Conservation (phyloP, 192 early-diverging fungal species). For the Funneliformis geosporum region DNA sequence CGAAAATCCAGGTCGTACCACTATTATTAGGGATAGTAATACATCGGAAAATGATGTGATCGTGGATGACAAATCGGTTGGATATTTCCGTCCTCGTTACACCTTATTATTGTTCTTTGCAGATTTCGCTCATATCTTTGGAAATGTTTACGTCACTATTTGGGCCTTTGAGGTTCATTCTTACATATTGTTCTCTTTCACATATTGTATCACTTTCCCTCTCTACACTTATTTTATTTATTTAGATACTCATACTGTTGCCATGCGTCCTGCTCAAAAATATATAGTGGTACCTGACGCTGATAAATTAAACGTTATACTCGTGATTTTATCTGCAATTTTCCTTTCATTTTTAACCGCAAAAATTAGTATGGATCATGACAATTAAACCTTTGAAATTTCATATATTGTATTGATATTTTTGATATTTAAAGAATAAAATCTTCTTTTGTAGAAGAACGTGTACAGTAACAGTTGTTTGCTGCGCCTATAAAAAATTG, state of each 20-base stretch:
- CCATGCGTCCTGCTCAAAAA: conserved; percentile 31
- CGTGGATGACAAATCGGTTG: not conserved
- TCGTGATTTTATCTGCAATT: conserved; percentile 11
- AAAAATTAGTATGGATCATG: not conserved
- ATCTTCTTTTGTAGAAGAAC: too few species aligned
- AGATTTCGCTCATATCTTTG: conserved; percentile 39
- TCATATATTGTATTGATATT: too few species aligned
- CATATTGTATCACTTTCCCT: conserved; percentile 38
- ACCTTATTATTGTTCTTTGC: conserved; percentile 38
- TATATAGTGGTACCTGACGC: conserved; percentile 41
- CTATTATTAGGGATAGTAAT: not conserved
- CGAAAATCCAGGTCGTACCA: not conserved
- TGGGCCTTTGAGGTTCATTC: conserved; percentile 28
- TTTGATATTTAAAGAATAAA: too few species aligned
- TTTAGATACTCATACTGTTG: conserved; percentile 39
- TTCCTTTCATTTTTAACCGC: conserved; percentile 34
- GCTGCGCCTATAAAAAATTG: too few species aligned
- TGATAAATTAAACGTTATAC: conserved; percentile 31
- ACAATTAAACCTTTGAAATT: too few species aligned
- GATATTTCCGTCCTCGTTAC: conserved; percentile 34
- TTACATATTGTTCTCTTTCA: conserved; percentile 36
- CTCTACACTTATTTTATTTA: conserved; percentile 43
- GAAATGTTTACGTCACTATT: conserved; percentile 44
- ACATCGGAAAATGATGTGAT: not conserved
- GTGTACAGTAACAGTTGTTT: too few species aligned